These are phyloP conservation scores for Exophiala sideris DNA, from an alignment of 2,329 filamentous ascomycete genomes.

Conservation along the genomic window DNA sequence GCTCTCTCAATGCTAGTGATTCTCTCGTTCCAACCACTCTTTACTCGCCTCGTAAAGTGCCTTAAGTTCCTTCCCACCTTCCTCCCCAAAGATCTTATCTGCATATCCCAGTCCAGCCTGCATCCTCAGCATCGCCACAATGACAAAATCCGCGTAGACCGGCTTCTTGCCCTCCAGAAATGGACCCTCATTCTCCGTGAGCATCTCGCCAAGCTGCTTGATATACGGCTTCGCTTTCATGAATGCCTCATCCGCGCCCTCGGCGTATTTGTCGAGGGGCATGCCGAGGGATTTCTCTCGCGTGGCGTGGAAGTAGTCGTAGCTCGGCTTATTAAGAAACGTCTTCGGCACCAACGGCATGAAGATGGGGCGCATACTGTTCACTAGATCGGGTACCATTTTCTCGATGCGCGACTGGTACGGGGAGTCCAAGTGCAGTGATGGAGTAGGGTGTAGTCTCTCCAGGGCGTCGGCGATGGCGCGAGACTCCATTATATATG, in stretches of 20 bases:
- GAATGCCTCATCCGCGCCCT: constrained; percentile 44
- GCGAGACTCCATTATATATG: constrained; percentile 62
- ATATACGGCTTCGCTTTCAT: constrained; percentile 39
- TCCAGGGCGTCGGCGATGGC: constrained; percentile 61
- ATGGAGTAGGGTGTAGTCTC: constrained; percentile 54
- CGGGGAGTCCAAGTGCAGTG: constrained; percentile 56
- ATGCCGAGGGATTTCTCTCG: constrained; percentile 51
- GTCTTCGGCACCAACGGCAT: constrained; percentile 49
- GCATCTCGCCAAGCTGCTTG: constrained; percentile 39
- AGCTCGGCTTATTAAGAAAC: constrained; percentile 52
- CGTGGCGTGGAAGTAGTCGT: constrained; percentile 56
- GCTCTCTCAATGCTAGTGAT: constrained; percentile 7
- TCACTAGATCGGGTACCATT: constrained; percentile 36
- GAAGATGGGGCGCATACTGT: constrained; percentile 40
- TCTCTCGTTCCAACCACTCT: constrained; percentile 25
- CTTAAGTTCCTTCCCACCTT: constrained; percentile 17
- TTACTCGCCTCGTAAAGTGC: constrained; percentile 14
- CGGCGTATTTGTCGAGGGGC: constrained; percentile 49
- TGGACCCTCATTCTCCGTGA: constrained; percentile 58
- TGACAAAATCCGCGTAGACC: constrained; percentile 58
- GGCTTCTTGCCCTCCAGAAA: constrained; percentile 59
- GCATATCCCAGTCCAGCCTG: constrained; percentile 30
- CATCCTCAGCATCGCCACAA: constrained; percentile 50
- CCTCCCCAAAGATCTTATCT: constrained; percentile 6
- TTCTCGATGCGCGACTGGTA: constrained; percentile 46